Conservation (phyloP, 345 rosid genomes). For the Clausena lansium region DNA sequence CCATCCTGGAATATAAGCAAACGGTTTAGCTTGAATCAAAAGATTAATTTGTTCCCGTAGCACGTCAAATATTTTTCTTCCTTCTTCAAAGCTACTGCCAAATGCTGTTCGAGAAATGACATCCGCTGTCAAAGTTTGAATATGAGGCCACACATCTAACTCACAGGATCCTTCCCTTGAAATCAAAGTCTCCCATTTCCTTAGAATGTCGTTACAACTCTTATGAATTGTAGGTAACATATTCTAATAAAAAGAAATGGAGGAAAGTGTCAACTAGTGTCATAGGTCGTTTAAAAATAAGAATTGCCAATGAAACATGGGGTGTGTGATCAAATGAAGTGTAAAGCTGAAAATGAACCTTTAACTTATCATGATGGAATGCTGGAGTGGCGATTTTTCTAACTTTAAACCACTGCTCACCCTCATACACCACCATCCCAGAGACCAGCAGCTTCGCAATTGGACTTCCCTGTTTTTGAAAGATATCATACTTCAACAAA, state of each 20-base stretch:
- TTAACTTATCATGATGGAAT: slow-evolving; percentile 59
- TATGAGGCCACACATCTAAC: slow-evolving; percentile 22
- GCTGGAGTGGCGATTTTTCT: slow-evolving; percentile 53
- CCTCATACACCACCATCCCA: slow-evolving; percentile 39
- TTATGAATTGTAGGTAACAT: slow-evolving; percentile 10
- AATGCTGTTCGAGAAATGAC: slow-evolving; percentile 52
- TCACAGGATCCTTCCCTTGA: slow-evolving; percentile 4
- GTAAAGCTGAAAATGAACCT: slow-evolving; percentile 25
- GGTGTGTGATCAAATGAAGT: background rate
- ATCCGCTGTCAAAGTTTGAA: slow-evolving; percentile 33
- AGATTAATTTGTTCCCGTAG: slow-evolving; percentile 42
- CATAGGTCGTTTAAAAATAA: background rate
- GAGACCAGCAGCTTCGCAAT: slow-evolving; percentile 24
- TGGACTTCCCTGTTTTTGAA: slow-evolving; percentile 33
- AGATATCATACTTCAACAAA: slow-evolving; percentile 34
- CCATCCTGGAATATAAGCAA: slow-evolving; percentile 53
- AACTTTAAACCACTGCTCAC: slow-evolving; percentile 53
- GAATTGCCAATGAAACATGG: background rate
- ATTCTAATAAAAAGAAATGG: background rate
- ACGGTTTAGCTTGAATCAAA: slow-evolving; percentile 24
- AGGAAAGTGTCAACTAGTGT: background rate
- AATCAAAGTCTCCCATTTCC: slow-evolving; percentile 21
- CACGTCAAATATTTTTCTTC: slow-evolving; percentile 57
- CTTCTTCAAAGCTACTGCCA: slow-evolving; percentile 73
- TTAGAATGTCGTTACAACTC: slow-evolving; percentile 36